Percentiles rank a stretch among this genome's conserved stretches.
Evolutionary conservation across 169 alveolate species (phyloP).

Genomic region (Miamiensis avidus): DNA sequence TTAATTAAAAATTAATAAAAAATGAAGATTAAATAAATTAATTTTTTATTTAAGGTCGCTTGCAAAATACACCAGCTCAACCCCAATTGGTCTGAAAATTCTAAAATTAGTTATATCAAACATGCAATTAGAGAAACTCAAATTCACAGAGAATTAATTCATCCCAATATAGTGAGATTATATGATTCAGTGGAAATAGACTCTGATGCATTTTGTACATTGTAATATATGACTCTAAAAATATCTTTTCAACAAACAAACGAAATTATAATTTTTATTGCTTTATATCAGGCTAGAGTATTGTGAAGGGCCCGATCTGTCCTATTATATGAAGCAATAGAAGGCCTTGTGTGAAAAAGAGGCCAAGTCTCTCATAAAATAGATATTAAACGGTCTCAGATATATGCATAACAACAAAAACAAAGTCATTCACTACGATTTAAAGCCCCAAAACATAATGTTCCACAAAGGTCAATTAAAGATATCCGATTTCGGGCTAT

Average conservation of each 20-base stretch:
- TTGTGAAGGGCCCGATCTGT: conserved; percentile 88
- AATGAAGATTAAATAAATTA: no score
- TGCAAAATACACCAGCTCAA: conserved; percentile 86
- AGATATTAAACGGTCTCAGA: conserved; percentile 82
- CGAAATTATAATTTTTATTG: conserved; percentile 32
- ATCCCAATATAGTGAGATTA: conserved; percentile 80
- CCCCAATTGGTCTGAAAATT: conserved; percentile 83
- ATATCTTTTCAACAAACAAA: conserved; percentile 76
- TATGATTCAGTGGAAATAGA: conserved; percentile 88
- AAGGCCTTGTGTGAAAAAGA: conserved; percentile 84
- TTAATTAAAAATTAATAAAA: no score
- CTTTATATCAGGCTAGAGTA: conserved; percentile 50
- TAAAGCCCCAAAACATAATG: conserved; percentile 89
- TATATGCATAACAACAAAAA: conserved; percentile 78
- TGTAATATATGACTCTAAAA: conserved; percentile 75
- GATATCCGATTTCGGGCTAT: conserved; percentile 90
- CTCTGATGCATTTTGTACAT: conserved; percentile 72
- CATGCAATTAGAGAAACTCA: conserved; percentile 90
- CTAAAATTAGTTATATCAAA: conserved; percentile 83
- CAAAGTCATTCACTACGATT: conserved; percentile 88
- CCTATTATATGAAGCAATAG: conserved; percentile 75
- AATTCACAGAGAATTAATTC: conserved; percentile 80
- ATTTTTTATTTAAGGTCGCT: conserved; percentile 50
- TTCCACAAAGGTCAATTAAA: conserved; percentile 86
- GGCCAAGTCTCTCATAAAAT: conserved; percentile 80